Evolutionary conservation across 108 stramenopile genomes (phyloP).

Genomic region (Nitzschia inconspicua): DNA sequence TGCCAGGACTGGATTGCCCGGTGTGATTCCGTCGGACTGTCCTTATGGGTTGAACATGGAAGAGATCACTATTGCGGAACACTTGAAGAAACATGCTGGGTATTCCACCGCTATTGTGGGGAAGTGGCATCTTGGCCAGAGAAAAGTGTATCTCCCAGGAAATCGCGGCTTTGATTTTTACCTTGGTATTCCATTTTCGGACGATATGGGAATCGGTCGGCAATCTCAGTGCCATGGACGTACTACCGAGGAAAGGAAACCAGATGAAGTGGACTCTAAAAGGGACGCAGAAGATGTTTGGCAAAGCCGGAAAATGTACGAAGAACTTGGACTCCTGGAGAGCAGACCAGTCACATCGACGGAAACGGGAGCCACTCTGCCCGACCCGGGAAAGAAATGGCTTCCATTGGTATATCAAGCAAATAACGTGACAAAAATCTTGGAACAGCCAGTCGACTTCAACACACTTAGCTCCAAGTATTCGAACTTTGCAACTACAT

Average conservation of each 20-base stretch:
- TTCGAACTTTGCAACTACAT: constrained; percentile 29
- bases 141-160: constrained; percentile 44
- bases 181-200: constrained; percentile 42
- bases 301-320: constrained; percentile 1
- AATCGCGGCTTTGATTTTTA: constrained; percentile 65
- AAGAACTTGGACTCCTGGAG: constrained; percentile 4
- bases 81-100: constrained; percentile 30
- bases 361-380: background rate
- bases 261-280: background rate
- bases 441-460: constrained; percentile 59
- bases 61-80: constrained; percentile 55
- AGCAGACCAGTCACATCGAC: background rate
- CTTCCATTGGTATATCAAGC: constrained; percentile 40
- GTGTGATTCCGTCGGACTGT: constrained; percentile 44
- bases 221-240: constrained; percentile 6
- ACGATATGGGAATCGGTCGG: constrained; percentile 32
- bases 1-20: constrained; percentile 44
- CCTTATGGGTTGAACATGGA: constrained; percentile 35
- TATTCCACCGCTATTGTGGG: constrained; percentile 62
- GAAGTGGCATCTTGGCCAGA: constrained; percentile 75
- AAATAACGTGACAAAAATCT: constrained; percentile 28
- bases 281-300: background rate
- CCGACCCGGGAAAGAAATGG: constrained; percentile 17
- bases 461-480: constrained; percentile 40
- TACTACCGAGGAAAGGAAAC: background rate